Base-by-base conservation (phyloP, 2,329 filamentous ascomycete species). In the Sordariomycetes sp. region DNA sequence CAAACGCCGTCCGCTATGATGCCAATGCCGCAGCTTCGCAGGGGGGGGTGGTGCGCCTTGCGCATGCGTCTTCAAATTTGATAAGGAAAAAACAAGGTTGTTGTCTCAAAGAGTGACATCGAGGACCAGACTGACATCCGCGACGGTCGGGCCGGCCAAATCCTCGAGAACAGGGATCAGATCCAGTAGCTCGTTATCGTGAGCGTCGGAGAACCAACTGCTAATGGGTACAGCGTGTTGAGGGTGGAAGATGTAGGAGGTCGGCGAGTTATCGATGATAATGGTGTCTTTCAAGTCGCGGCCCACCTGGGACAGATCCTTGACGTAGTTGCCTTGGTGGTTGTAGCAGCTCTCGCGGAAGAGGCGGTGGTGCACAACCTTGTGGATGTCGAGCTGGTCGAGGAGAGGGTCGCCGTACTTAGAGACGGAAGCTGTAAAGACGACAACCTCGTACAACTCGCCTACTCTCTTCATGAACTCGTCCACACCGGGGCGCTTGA, bases 281-380 rank as follows among this genome's bases (percentile, higher is more conserved):
- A 98, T 98, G 15, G 90, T 98, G 55, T 98, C 90, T 59, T 86
- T 86, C 37, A 98, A 75, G 57, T 96, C 88, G 45, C 92, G 82
- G 33, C 92, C 92, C 38, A 98, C 82, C 69, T 96, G 92, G 30
- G 92, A 96, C 36, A 98, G 75, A 56, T 98, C 92, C 74, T 98
- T 98, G 57, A 98, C 92, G 48, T 98, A 98, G 59, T 98, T 98
- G 48, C 92, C 92, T 65, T 96, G 92, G 56, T 98, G 92, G 56
- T 98, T 98, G 63, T 94, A 96, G 63, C 92, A 98, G 60, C 90
- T 96, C 63, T 98, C 92, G 39, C 92, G 79, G 76, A 98, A 98
- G 18, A 98, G 69, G 32, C 92, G 74, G 59, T 98, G 92, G 55
- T 98, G 92, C 11, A 98, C 84, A 28, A 96, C 92, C 45, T 88